Conservation (phyloP, 169 alveolate species). For the Eimeria praecox region DNA sequence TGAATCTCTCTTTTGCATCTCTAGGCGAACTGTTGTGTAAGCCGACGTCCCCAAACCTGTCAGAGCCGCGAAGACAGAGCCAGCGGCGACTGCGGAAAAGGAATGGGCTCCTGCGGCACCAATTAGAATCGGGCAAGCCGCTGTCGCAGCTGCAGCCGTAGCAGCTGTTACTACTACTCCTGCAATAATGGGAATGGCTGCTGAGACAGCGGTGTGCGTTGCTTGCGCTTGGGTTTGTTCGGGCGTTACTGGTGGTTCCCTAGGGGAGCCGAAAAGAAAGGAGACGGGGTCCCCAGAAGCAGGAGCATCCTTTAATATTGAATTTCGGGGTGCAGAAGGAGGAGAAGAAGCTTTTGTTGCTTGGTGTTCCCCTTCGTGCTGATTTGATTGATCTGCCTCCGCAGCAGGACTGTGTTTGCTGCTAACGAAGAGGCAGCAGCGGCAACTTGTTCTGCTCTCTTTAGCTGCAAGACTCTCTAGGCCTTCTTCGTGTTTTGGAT, state of each 20-base stretch:
- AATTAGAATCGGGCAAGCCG: slow-evolving; percentile 9
- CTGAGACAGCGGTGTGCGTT: not conserved
- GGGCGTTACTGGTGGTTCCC: not conserved
- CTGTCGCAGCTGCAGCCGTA: slow-evolving; percentile 2
- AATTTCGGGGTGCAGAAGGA: not conserved
- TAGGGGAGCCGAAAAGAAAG: not conserved
- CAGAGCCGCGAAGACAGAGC: slow-evolving; percentile 15
- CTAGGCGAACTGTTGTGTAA: not conserved
- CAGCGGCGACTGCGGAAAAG: not conserved
- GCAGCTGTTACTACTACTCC: slow-evolving; percentile 15
- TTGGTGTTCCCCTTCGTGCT: not conserved
- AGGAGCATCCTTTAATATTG: not conserved
- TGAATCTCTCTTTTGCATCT: not conserved
- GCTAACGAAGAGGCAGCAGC: slow-evolving; percentile 18
- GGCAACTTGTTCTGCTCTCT: not conserved
- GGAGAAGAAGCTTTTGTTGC: not conserved
- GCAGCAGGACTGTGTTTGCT: not conserved
- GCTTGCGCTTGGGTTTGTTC: not conserved
- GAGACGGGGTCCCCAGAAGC: not conserved
- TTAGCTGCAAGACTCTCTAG: not conserved
- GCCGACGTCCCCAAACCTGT: slow-evolving; percentile 29
- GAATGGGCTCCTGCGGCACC: slow-evolving; percentile 4
- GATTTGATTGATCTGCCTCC: not conserved
- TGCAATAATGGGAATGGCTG: slow-evolving; percentile 3
- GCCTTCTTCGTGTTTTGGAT: not conserved